Conservation (phyloP, 257 asterid genomes). For the Plectranthus barbatus region DNA sequence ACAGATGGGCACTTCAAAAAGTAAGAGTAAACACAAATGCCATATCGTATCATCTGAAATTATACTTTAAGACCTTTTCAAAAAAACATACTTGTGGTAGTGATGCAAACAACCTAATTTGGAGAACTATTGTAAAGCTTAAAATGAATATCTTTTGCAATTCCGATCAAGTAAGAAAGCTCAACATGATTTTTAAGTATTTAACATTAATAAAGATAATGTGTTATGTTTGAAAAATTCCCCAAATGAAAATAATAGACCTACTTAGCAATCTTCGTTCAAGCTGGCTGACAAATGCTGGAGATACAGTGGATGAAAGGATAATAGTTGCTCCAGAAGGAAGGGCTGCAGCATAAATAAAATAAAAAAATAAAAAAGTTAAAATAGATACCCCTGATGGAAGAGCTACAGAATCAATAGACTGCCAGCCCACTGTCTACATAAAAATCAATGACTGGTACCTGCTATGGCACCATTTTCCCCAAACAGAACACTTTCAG, state of each 20-base stretch:
- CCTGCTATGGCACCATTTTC: conserved; percentile 84
- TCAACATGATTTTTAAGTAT: background rate
- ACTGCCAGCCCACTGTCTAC: conserved; percentile 16
- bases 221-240: background rate
- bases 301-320: conserved; percentile 93
- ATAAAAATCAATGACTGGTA: conserved; percentile 19
- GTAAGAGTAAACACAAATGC: background rate
- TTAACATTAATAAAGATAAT: background rate
- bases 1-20: background rate
- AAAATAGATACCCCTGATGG: conserved; percentile 44
- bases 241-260: conserved; percentile 21
- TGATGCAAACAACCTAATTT: conserved; percentile 4
- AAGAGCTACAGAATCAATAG: conserved; percentile 46
- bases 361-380: too few relatives aligned
- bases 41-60: background rate
- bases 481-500: conserved; percentile 82
- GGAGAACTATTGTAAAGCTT: background rate
- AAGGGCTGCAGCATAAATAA: conserved; percentile 60
- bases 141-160: background rate
- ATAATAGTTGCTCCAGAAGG: conserved; percentile 77
- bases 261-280: conserved; percentile 75
- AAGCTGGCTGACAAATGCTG: conserved; percentile 77
- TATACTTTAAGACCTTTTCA: background rate
- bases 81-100: background rate
- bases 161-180: background rate